A percentile compares a stretch with the other conserved stretches of the same genome.
Conservation (phyloP, 441 rosid genomes). For the Mallotus japonicus region DNA sequence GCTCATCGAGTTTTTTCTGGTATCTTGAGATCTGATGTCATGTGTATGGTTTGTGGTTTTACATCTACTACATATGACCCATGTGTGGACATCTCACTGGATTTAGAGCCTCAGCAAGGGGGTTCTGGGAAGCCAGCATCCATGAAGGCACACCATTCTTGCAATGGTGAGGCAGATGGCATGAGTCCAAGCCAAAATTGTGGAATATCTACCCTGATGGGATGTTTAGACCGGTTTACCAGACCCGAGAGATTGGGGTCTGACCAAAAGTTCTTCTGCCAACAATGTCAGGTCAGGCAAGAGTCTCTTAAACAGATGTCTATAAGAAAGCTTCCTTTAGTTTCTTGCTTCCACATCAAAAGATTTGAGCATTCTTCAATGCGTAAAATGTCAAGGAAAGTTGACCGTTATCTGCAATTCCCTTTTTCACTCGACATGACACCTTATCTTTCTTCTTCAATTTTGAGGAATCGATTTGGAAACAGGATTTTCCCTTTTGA, state of each 20-base stretch:
- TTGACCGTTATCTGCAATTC: slow-evolving; percentile 68
- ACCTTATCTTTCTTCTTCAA: slow-evolving; percentile 71
- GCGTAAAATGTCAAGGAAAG: slow-evolving; percentile 65
- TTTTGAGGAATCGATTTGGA: slow-evolving; percentile 62
- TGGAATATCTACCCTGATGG: slow-evolving; percentile 50
- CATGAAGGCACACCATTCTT: slow-evolving; percentile 37
- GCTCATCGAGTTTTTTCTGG: slow-evolving; percentile 77
- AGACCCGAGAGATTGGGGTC: slow-evolving; percentile 70
- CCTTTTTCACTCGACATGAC: slow-evolving; percentile 71
- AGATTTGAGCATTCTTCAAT: slow-evolving; percentile 67
- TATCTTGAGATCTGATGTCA: slow-evolving; percentile 71
- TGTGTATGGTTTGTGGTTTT: slow-evolving; percentile 77
- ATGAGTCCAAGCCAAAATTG: slow-evolving; percentile 35
- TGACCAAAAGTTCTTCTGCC: slow-evolving; percentile 82
- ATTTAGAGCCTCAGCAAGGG: slow-evolving; percentile 54
- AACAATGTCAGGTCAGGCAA: slow-evolving; percentile 68
- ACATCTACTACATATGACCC: slow-evolving; percentile 79
- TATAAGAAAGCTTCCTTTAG: slow-evolving; percentile 71
- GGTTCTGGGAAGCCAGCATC: slow-evolving; percentile 34
- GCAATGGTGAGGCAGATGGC: slow-evolving; percentile 46
- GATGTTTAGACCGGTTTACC: slow-evolving; percentile 72
- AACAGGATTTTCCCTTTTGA: slow-evolving; percentile 63
- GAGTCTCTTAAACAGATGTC: slow-evolving; percentile 83
- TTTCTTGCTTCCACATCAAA: slow-evolving; percentile 72
- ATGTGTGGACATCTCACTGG: slow-evolving; percentile 69